These are phyloP conservation scores for Cafeteria roenbergensis DNA, from an alignment of 108 stramenopile species.

Conservation along the genomic window DNA sequence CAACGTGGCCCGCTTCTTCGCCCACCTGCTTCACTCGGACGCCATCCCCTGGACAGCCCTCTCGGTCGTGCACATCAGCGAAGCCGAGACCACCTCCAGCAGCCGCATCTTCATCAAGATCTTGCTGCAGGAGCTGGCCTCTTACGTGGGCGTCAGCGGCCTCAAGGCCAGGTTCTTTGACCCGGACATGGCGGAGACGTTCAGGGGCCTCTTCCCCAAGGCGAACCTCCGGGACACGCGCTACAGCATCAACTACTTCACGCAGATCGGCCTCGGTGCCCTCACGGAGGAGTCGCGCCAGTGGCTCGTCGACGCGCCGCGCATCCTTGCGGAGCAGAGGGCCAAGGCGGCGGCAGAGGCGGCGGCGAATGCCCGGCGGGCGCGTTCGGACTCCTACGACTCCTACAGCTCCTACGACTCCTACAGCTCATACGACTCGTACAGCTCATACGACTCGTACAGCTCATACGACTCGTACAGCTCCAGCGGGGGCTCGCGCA, in stretches of 20 bases:
- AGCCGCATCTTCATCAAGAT: constrained; percentile 96
- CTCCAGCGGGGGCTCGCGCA: too few species aligned
- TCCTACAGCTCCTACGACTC: too few species aligned
- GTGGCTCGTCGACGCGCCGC: constrained; percentile 76
- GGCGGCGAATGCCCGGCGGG: constrained; percentile 37
- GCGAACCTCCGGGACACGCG: constrained; percentile 85
- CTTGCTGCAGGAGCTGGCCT: constrained; percentile 82
- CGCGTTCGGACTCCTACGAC: too few species aligned
- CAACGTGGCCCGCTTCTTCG: constrained; percentile 95
- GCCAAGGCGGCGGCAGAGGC: constrained; percentile 38
- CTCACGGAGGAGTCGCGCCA: constrained; percentile 87
- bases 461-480: too few species aligned
- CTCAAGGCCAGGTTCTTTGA: constrained; percentile 63
- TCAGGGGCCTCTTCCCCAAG: constrained; percentile 79
- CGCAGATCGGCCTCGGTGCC: constrained; percentile 86
- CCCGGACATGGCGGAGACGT: constrained; percentile 56
- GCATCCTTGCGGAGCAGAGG: constrained; percentile 59
- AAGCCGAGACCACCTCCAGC: constrained; percentile 89
- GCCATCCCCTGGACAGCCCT: constrained; percentile 87
- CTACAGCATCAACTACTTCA: constrained; percentile 97
- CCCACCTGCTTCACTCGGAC: constrained; percentile 89
- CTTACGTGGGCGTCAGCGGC: constrained; percentile 75
- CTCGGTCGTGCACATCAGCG: constrained; percentile 69
- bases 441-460: too few species aligned
- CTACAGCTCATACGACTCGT: too few species aligned